Evolutionary conservation across 1,284 basidiomycete genomes (phyloP).

Genomic region (Apiotrichum akiyoshidainum): DNA sequence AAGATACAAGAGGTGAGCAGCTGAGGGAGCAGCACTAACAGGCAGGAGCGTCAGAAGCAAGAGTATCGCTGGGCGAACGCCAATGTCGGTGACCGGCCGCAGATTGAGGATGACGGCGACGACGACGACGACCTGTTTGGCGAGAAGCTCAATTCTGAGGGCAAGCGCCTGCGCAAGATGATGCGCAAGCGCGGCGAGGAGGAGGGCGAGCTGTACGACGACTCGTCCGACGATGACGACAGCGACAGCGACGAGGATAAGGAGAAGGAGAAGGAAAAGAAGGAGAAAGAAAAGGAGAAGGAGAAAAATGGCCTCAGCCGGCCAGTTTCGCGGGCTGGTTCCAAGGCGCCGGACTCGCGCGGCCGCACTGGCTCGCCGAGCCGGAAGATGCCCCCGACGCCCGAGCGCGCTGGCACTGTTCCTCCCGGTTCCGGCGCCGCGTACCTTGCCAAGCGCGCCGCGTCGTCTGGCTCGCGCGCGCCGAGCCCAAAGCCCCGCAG

Average conservation of each 20-base stretch:
- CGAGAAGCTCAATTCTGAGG: constrained; percentile 34
- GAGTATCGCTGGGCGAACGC: constrained; percentile 45
- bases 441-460: constrained; percentile 42
- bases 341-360: constrained; percentile 21
- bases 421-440: constrained; percentile 37
- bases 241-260: constrained; percentile 21
- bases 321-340: constrained; percentile 10
- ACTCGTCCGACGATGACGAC: constrained; percentile 20
- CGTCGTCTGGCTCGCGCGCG: constrained; percentile 23
- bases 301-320: constrained; percentile 25
- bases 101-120: constrained; percentile 34
- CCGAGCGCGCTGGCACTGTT: constrained; percentile 34
- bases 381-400: constrained; percentile 12
- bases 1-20: constrained; percentile 37
- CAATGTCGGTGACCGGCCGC: constrained; percentile 43
- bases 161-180: constrained; percentile 35
- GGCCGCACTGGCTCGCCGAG: constrained; percentile 24
- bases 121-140: constrained; percentile 39
- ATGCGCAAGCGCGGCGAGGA: constrained; percentile 34
- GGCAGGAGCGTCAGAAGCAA: constrained; percentile 37
- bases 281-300: constrained; percentile 27
- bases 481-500: constrained; percentile 32
- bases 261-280: constrained; percentile 24
- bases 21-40: background rate
- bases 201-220: constrained; percentile 17